phyloP scores from a whole-genome alignment of 345 rosid species.

The Hibiscus mutabilis region DNA sequence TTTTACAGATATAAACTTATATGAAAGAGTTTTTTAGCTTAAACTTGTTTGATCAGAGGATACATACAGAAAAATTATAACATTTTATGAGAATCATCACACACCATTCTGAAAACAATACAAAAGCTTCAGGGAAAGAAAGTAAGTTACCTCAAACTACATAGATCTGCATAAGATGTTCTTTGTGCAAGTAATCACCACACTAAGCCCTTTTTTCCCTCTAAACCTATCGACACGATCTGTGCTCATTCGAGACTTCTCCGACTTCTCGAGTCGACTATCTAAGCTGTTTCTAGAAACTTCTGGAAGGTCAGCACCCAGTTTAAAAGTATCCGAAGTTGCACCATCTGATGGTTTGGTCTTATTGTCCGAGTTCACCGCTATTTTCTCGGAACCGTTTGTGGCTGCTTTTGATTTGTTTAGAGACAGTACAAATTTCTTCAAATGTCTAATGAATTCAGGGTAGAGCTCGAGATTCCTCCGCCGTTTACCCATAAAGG shows the following conservation, averaged over 20 bases:
- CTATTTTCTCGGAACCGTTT: slow-evolving; percentile 33
- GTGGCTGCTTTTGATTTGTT: slow-evolving; percentile 46
- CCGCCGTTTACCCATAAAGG: slow-evolving; percentile 88
- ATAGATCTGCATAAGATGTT: slow-evolving; percentile 17
- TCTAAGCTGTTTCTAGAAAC: slow-evolving; percentile 93
- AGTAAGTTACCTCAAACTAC: slow-evolving; percentile 20
- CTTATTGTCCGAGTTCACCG: slow-evolving; percentile 33
- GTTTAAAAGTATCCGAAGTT: slow-evolving; percentile 58
- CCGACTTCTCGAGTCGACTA: slow-evolving; percentile 87
- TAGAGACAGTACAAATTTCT: slow-evolving; percentile 57
- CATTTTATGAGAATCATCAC: slow-evolving; percentile 20
- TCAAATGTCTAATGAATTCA: slow-evolving; percentile 70
- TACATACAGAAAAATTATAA: slow-evolving; percentile 30
- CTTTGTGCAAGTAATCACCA: slow-evolving; percentile 54
- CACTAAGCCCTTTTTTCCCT: slow-evolving; percentile 58
- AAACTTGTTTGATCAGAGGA: slow-evolving; percentile 8
- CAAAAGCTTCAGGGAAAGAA: background rate
- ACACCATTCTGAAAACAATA: slow-evolving; percentile 19
- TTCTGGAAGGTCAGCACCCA: slow-evolving; percentile 64
- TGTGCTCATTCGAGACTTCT: slow-evolving; percentile 90
- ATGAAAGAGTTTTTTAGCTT: slow-evolving; percentile 10
- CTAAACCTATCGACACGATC: slow-evolving; percentile 78
- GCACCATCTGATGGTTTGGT: slow-evolving; percentile 50
- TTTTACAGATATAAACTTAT: slow-evolving; percentile 16
- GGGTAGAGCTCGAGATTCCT: slow-evolving; percentile 89